phyloP scores from a whole-genome alignment of 768 basidiomycete genomes.

The Suillus tomentosus region DNA sequence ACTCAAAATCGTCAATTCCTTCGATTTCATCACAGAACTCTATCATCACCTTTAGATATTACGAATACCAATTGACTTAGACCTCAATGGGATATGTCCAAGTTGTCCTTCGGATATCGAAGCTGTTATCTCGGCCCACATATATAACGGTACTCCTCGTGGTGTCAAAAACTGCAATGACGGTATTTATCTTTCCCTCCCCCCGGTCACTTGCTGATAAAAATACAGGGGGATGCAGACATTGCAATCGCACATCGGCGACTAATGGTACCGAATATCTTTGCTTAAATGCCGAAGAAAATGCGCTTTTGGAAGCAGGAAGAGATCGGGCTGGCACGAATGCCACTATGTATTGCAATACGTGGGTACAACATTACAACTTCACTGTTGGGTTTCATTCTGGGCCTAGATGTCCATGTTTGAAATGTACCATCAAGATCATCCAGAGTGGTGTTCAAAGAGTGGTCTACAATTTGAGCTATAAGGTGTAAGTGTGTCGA shows the following conservation, averaged over 20 bases:
- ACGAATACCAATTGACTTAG: constrained; percentile 73
- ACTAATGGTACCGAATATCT: constrained; percentile 73
- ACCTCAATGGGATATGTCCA: constrained; percentile 83
- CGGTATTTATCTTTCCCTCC: constrained; percentile 16
- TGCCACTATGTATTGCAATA: constrained; percentile 96
- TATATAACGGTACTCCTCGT: constrained; percentile 95
- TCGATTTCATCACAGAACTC: constrained; percentile 52
- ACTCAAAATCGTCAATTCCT: constrained; percentile 67
- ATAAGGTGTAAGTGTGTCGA: constrained; percentile 77
- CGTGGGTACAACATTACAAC: constrained; percentile 53
- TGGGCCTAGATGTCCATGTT: constrained; percentile 83
- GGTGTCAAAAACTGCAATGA: constrained; percentile 84
- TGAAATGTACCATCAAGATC: constrained; percentile 96
- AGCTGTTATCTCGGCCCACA: constrained; percentile 29
- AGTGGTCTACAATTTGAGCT: constrained; percentile 93
- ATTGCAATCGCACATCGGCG: constrained; percentile 64
- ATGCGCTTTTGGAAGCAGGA: constrained; percentile 93
- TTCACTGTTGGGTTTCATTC: constrained; percentile 10
- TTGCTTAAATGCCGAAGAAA: constrained; percentile 97
- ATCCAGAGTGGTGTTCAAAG: constrained; percentile 91
- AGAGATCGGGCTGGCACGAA: constrained; percentile 82
- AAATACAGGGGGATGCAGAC: constrained; percentile 84
- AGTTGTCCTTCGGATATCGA: constrained; percentile 4
- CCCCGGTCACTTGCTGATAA: constrained; percentile 45
- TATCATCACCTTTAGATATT: constrained; percentile 64